Evolutionary conservation across 2,329 filamentous ascomycete species (phyloP), one percentile per base, ranked within the genome.

Genomic region (Waltergamsia citrina): DNA sequence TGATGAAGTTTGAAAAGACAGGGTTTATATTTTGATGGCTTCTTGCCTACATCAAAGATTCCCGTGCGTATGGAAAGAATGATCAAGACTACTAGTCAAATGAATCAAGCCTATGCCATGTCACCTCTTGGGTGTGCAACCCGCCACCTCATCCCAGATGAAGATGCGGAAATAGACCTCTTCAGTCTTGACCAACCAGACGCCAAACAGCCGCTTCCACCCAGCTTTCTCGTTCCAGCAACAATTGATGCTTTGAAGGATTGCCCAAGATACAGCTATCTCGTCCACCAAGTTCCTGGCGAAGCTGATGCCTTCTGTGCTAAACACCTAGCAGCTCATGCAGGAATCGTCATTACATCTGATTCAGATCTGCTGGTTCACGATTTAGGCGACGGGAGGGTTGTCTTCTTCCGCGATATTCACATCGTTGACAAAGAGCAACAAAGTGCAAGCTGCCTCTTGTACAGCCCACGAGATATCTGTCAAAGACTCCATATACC

Each of bases 251-350:
- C 75, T 6, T 57, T 95, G 16, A 53, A 54, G n/a, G 38, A 44
- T 1, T 71, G 57, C 5, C 14, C 49, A 2, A 51, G 48, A 5
- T 75, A 71, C 40, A 52, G 41, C 5, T 47, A 41, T 39, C 49
- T 66, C 29, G 64, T 62, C 7, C 58, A 65, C 17, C 65, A 92
- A 10, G 80, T 94, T 0, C 78, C 85, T 0, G 87, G 84, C 1
- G 90, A 96, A 57, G 90, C 90, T 2, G 90, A 96, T 50, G 58
- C 67, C 17, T 92, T 76, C 57, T 94, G 87, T 52, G 86, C 85
- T 4, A 58, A 67, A 11, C 66, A 77, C 34, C 67, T 84, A 6
- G 65, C 64, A n/a, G 41, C 60, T 3, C 50, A 64, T 20, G 63
- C 68, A 3, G 74, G 73, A 1, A 61, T 65, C 2, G 69, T 86